Evolutionary conservation across 352 stramenopile species (phyloP), one percentile per base, ranked within the genome.

Genomic region (Pythium chondricola): DNA sequence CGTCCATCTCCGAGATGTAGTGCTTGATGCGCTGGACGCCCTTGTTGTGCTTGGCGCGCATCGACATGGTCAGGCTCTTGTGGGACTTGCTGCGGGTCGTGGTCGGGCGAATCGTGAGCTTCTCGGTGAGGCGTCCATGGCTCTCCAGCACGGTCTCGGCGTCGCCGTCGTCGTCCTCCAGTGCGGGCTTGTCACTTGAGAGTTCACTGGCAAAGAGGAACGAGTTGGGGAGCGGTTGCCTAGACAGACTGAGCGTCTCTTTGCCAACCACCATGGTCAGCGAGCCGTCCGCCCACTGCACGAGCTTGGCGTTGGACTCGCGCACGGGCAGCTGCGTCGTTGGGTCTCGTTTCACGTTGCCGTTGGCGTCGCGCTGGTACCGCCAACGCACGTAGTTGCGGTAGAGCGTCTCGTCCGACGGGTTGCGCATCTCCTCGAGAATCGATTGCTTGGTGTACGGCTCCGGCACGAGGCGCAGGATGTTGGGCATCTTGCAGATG

Each of bases 31-130:
- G 85, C 56, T 91, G 78, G 36, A 90, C 73, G 26, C 74, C 83
- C 68, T 93, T 93, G 69, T 92, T 93, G 65, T 93, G 83, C 48
- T 90, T 88, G 32, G 83, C 83, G 9, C 83, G 80, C 80, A 93
- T 90, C 33, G 83, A 92, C 83, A 93, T 91, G 44, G 76, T 93
- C 14, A 93, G 65, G 48, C 78, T 90, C 59, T 87, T 85, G 67
- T 93, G 83, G 22, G 83, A 91, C 61, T 88, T 89, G 49, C 75
- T 89, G 24, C 69, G 65, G 11, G 74, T 91, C 3, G 83, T 88
- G 65, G 87, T 90, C 8, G 83, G 83, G n/a, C 80, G 80, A 49
- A 93, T 92, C 61, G 76, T 93, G 43, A 93, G 67, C 58, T 93
- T 93, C 39, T 88, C 71, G 41, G 80, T 69, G n/a, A 93, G 59